Conservation (phyloP, 352 stramenopile genomes). For the Phytophthora sp. region DNA sequence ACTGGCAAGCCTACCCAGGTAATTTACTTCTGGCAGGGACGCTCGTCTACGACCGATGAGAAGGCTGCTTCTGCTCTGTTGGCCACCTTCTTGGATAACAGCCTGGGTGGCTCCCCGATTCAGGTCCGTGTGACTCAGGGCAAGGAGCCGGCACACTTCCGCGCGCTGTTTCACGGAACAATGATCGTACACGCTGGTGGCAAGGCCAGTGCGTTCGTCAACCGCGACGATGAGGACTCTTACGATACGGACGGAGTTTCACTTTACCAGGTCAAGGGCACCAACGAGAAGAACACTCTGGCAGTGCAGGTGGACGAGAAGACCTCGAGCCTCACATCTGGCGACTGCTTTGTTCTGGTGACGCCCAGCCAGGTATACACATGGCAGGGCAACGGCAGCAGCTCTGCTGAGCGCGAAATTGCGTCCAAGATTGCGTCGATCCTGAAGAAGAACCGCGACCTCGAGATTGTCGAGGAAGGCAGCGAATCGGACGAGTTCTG, state of each 20-base stretch:
- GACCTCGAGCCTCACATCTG: slow-evolving; percentile 87
- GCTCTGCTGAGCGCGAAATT: slow-evolving; percentile 65
- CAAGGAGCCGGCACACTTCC: slow-evolving; percentile 90
- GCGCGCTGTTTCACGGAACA: slow-evolving; percentile 89
- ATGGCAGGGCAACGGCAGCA: slow-evolving; percentile 79
- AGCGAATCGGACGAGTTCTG: slow-evolving; percentile 83
- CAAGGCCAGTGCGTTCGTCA: slow-evolving; percentile 90
- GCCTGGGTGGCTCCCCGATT: slow-evolving; percentile 81
- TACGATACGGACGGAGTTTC: slow-evolving; percentile 88
- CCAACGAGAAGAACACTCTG: slow-evolving; percentile 84
- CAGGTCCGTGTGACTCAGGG: slow-evolving; percentile 89
- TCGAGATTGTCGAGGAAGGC: slow-evolving; percentile 61
- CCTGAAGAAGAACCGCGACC: slow-evolving; percentile 61
- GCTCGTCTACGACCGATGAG: slow-evolving; percentile 86
- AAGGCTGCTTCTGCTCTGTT: slow-evolving; percentile 77
- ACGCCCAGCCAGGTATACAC: slow-evolving; percentile 76
- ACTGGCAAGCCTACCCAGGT: slow-evolving; percentile 78
- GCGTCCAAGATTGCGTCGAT: slow-evolving; percentile 64
- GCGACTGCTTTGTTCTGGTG: slow-evolving; percentile 87
- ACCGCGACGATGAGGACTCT: slow-evolving; percentile 80
- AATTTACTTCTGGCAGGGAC: slow-evolving; percentile 95
- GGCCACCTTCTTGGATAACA: slow-evolving; percentile 82
- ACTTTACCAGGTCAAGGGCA: slow-evolving; percentile 93
- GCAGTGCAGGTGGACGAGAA: slow-evolving; percentile 83
- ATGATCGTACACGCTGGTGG: slow-evolving; percentile 92